Evolutionary conservation across 2,329 filamentous ascomycete genomes (phyloP), one percentile per base, ranked within the genome.

Genomic region (Anthostomella pinea): DNA sequence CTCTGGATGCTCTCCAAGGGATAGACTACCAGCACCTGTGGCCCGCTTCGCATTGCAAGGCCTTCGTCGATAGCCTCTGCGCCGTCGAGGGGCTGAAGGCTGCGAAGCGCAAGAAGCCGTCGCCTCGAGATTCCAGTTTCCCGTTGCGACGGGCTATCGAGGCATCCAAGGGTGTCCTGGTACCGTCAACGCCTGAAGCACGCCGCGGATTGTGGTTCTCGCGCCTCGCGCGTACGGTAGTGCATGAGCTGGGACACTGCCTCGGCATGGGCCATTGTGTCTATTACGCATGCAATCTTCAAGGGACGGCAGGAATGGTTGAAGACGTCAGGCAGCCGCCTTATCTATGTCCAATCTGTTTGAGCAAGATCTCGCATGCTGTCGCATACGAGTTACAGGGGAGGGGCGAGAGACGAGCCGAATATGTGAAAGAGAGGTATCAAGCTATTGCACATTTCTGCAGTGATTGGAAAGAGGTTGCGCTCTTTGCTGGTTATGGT

Each of bases 161-260:
- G 14, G 58, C 57, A 5, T 47, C 49, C 4, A 44, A 35, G 7
- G 24, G 23, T 4, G 37, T 44, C 6, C 42, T 47, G 4, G 33
- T 56, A 9, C 46, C 54, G 4, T 39, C 36, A 18, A 51, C 59
- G 3, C 20, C 39, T 6, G 38, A 56, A 1, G 57, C 60, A 2
- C 39, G 64, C 1, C 49, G 57, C 0, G 67, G 59, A 0, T 52
- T 81, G 2, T 85, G 80, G 78, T 68, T 85, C 10, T 69, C 68
- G 8, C 67, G 73, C 8, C 56, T 77, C 3, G 77, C 67, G 34
- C 72, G 72, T 32, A 83, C 81, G 0, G 73, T 72, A 2, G 69
- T 70, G 2, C 83, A 86, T 52, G 82, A 87, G 51, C 58, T 86
- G 0, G 77, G 79, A 0, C 83, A 85, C 54, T 86, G 81, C 51